Conservation (phyloP, 164 flowering plant genomes). For the Buxus sempervirens region DNA sequence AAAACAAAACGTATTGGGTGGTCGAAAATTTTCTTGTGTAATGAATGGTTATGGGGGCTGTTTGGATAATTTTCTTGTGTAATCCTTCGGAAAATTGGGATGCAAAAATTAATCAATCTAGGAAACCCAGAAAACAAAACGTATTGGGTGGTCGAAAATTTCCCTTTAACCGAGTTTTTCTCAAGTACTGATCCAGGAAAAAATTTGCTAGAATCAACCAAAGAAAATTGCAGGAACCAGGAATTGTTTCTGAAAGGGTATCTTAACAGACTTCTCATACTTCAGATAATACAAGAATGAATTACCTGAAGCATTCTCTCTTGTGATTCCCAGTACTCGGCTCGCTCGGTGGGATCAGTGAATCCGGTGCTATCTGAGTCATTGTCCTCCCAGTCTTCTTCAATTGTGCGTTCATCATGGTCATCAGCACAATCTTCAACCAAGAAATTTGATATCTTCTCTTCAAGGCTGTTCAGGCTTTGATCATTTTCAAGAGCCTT, state of each 20-base stretch:
- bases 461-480: constrained; percentile 9
- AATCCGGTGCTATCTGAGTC: background rate
- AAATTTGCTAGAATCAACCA: too few species aligned
- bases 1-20: background rate
- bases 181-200: too few species aligned
- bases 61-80: too few species aligned
- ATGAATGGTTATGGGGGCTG: too few species aligned
- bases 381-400: background rate
- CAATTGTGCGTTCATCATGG: constrained; percentile 1
- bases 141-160: too few species aligned
- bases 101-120: too few species aligned
- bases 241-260: background rate
- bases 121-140: too few species aligned
- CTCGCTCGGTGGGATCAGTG: background rate
- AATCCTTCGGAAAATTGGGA: too few species aligned
- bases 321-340: constrained; percentile 7
- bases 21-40: too few species aligned
- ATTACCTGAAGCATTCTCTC: background rate
- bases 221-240: background rate
- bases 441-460: constrained; percentile 10
- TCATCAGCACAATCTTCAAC: background rate
- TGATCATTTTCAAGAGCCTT: constrained; percentile 1
- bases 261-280: background rate
- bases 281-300: background rate
- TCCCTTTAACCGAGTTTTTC: too few species aligned